A percentile compares a stretch with the other conserved stretches of the same genome.
Conservation (phyloP, 2,329 filamentous ascomycete species). For the Podosphaera aphanis region DNA sequence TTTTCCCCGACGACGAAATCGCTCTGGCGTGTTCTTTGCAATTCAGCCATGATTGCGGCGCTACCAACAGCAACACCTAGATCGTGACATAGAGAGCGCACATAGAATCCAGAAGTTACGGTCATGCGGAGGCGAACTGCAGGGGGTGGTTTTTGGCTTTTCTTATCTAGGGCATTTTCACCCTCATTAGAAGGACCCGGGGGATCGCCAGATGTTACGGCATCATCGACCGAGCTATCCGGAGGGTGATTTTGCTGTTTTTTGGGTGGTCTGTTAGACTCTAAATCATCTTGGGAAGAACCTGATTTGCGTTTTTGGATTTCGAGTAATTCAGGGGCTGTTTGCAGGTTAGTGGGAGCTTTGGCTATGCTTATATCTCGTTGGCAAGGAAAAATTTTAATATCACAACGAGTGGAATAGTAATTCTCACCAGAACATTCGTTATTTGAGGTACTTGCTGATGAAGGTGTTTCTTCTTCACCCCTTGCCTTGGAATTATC, state of each 20-base stretch:
- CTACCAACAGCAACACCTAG: slow-evolving; percentile 63
- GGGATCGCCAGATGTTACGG: slow-evolving; percentile 14
- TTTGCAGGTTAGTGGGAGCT: not conserved
- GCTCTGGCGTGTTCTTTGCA: slow-evolving; percentile 60
- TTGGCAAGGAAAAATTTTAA: no score
- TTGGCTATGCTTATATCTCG: no score
- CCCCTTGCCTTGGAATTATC: no score
- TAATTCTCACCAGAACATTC: no score
- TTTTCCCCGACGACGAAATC: slow-evolving; percentile 54
- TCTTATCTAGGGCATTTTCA: not conserved
- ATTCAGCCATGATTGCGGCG: slow-evolving; percentile 63
- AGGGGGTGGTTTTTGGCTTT: slow-evolving; percentile 25
- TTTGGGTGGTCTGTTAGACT: slow-evolving; percentile 10
- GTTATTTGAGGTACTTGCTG: not conserved
- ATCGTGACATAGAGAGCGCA: slow-evolving; percentile 81
- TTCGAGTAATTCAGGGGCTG: slow-evolving; percentile 13
- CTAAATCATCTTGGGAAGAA: slow-evolving; percentile 14
- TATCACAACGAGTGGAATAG: no score
- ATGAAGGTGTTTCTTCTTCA: not conserved
- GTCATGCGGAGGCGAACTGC: slow-evolving; percentile 73
- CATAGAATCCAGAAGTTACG: slow-evolving; percentile 89
- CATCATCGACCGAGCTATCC: slow-evolving; percentile 3
- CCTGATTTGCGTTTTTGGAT: slow-evolving; percentile 14
- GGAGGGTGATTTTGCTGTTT: slow-evolving; percentile 6
- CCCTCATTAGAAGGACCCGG: not conserved